These are phyloP conservation scores for Fusarium kyushuense DNA, from an alignment of 2,329 filamentous ascomycete species.

Conservation along the genomic window DNA sequence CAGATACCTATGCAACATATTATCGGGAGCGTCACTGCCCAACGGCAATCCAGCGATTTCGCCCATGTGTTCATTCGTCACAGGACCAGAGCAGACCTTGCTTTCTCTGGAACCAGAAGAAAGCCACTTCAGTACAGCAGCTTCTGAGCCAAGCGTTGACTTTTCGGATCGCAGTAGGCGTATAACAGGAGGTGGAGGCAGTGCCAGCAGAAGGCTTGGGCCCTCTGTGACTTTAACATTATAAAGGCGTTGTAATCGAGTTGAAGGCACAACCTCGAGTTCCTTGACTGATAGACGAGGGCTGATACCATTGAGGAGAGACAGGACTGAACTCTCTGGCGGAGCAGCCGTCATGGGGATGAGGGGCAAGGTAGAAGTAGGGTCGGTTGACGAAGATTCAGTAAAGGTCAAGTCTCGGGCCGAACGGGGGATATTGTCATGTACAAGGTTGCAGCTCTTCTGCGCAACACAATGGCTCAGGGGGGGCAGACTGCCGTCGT, in stretches of 20 bases:
- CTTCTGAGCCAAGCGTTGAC: slow-evolving; percentile 59
- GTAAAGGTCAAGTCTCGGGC: slow-evolving; percentile 44
- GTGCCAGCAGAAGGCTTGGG: slow-evolving; percentile 56
- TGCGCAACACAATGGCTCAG: slow-evolving; percentile 45
- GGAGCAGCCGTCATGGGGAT: slow-evolving; percentile 41
- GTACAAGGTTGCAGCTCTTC: slow-evolving; percentile 46
- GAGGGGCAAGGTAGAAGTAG: slow-evolving; percentile 23
- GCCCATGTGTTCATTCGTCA: slow-evolving; percentile 3
- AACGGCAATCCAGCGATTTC: slow-evolving; percentile 3
- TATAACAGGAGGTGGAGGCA: slow-evolving; percentile 58
- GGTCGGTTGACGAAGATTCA: slow-evolving; percentile 27
- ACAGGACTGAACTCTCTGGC: slow-evolving; percentile 45
- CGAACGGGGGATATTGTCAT: slow-evolving; percentile 44
- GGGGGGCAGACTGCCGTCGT: slow-evolving; percentile 42
- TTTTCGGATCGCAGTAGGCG: slow-evolving; percentile 63
- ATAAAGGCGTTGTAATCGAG: slow-evolving; percentile 58
- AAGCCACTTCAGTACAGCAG: slow-evolving; percentile 60
- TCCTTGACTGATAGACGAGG: slow-evolving; percentile 44
- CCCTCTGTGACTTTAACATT: slow-evolving; percentile 58
- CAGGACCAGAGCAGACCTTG: slow-evolving; percentile 15
- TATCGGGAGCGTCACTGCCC: slow-evolving; percentile 4
- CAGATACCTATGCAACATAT: slow-evolving; percentile 51
- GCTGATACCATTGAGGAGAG: slow-evolving; percentile 42
- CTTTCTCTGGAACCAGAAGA: slow-evolving; percentile 41
- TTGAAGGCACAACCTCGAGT: slow-evolving; percentile 51